Conservation (phyloP, 179 eudicot genomes). For the Silene coronaria region DNA sequence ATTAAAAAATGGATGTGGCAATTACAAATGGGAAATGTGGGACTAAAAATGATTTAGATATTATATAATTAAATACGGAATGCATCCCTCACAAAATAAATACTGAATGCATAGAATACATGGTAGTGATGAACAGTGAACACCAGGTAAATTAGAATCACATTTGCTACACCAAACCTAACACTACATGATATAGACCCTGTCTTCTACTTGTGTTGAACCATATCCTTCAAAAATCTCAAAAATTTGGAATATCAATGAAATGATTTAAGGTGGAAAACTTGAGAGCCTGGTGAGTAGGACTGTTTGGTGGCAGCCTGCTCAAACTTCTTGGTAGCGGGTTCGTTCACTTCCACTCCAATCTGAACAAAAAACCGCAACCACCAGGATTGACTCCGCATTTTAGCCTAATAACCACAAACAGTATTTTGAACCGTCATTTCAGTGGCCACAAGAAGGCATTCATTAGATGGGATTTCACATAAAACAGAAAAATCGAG, state of each 20-base stretch:
- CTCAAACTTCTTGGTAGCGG: conserved; percentile 76
- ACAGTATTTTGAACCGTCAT: neutral
- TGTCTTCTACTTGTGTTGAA: conserved; percentile 19
- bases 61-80: no score
- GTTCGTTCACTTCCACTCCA: conserved; percentile 70
- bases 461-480: neutral
- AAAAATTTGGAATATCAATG: conserved; percentile 27
- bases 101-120: no score
- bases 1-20: no score
- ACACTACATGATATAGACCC: conserved; percentile 9
- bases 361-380: conserved; percentile 59
- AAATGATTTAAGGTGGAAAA: conserved; percentile 68
- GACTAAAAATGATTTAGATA: no score
- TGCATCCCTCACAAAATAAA: no score
- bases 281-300: conserved; percentile 62
- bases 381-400: conserved; percentile 93
- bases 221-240: conserved; percentile 9
- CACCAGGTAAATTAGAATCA: neutral
- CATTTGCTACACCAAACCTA: neutral
- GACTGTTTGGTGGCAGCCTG: conserved; percentile 63
- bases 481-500: neutral
- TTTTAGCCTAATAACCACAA: conserved; percentile 55
- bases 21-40: no score
- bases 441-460: neutral
- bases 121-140: no score